A percentile compares a stretch with the other conserved stretches of the same genome.
These are phyloP conservation scores for Strigomonas galati DNA, from an alignment of 208 protist species.

Conservation along the genomic window DNA sequence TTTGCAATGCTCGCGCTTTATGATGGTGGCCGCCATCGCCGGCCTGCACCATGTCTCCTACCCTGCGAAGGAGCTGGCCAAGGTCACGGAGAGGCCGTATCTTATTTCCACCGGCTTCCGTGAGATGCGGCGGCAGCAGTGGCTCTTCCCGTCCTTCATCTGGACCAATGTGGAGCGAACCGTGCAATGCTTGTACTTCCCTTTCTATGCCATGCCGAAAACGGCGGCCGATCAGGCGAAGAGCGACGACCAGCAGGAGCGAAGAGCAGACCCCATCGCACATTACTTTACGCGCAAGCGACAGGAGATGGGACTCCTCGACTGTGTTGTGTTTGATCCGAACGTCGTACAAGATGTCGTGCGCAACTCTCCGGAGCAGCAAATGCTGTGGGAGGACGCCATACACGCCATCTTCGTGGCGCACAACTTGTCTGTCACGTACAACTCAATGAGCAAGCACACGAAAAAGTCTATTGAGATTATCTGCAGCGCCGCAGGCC, in stretches of 20 bases:
- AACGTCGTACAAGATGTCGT: conserved; percentile 43
- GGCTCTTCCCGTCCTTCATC: conserved; percentile 6
- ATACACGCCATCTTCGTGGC: conserved; percentile 56
- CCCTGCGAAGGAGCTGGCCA: neutral
- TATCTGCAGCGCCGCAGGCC: conserved; percentile 36
- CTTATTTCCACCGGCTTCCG: conserved; percentile 13
- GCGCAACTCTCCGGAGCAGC: conserved; percentile 47
- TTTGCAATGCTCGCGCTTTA: neutral
- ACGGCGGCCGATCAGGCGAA: neutral
- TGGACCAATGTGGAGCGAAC: neutral
- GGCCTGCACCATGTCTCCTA: neutral
- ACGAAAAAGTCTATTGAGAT: neutral
- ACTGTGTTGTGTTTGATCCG: conserved; percentile 44
- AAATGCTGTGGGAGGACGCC: conserved; percentile 63
- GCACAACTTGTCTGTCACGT: conserved; percentile 25
- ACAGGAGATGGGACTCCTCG: conserved; percentile 16
- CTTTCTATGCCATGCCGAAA: neutral
- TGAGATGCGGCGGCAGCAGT: conserved; percentile 23
- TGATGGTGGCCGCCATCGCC: neutral
- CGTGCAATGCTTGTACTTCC: neutral
- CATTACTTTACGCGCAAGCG: conserved; percentile 61
- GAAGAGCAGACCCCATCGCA: conserved; percentile 28
- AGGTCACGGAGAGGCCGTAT: neutral
- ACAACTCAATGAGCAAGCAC: neutral
- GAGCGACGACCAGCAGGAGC: neutral